These are phyloP conservation scores for Aspergillus aculeatinus DNA, from an alignment of 2,329 filamentous ascomycete genomes.

Conservation along the genomic window DNA sequence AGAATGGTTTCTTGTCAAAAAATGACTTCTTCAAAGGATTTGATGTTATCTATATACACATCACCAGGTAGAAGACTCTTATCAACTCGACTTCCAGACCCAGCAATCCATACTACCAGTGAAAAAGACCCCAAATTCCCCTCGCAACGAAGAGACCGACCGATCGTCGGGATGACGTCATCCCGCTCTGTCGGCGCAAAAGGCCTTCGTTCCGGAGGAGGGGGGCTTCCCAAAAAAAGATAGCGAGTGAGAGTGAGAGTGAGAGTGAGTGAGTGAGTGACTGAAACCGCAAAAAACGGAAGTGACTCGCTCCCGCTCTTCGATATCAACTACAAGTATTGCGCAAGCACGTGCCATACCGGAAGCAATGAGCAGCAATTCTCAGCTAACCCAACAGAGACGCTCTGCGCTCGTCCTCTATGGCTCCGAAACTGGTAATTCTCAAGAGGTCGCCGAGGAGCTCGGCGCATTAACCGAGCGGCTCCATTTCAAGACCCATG, in stretches of 20 bases:
- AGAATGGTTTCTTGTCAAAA: no score
- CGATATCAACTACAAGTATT: not conserved
- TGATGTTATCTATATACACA: no score
- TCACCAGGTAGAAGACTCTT: no score
- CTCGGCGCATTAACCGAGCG: conserved; percentile 72
- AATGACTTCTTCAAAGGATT: no score
- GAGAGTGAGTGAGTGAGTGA: no score
- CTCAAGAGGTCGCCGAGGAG: conserved; percentile 86
- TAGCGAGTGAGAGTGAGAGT: not conserved
- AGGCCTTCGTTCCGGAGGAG: not conserved
- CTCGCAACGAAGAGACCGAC: not conserved
- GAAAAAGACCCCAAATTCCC: no score
- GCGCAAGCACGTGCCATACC: conserved; percentile 2
- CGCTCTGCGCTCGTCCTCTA: conserved; percentile 73
- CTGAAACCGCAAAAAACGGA: no score
- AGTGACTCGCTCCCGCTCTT: not conserved
- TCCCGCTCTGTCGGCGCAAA: conserved; percentile 23
- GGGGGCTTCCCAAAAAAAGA: not conserved
- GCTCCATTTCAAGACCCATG: conserved; percentile 71
- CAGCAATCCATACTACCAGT: not conserved
- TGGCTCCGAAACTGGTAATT: conserved; percentile 92
- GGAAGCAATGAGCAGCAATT: conserved; percentile 25
- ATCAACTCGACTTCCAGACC: not conserved
- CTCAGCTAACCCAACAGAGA: conserved; percentile 12
- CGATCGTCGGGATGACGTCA: conserved; percentile 30